These are phyloP conservation scores for Fusarium sp. DNA, from an alignment of 2,329 filamentous ascomycete species.

Conservation along the genomic window DNA sequence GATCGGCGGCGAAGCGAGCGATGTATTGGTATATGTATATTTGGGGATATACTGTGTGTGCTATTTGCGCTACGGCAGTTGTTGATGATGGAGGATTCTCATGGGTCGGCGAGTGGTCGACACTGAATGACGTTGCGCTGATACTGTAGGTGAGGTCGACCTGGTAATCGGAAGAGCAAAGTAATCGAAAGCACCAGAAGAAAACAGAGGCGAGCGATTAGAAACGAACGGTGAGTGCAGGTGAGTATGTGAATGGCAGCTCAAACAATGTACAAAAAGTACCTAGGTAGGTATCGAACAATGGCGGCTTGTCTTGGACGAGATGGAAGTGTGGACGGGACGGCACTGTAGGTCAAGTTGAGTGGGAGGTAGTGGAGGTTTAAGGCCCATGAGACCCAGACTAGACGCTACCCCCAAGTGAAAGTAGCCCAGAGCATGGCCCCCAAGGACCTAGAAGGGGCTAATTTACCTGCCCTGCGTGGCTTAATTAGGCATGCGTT, in stretches of 20 bases:
- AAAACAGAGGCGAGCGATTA: constrained; percentile 2
- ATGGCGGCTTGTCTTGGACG: constrained; percentile 21
- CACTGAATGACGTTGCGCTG: constrained; percentile 24
- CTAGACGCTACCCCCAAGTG: constrained; percentile 14
- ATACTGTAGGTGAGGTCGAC: background rate
- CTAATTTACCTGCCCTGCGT: constrained; percentile 44
- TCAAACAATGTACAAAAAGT: constrained; percentile 16
- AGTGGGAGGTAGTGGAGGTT: constrained; percentile 36
- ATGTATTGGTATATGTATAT: constrained; percentile 24
- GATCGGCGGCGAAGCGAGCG: constrained; percentile 21
- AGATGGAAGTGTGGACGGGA: constrained; percentile 5
- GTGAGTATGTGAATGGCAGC: constrained; percentile 17
- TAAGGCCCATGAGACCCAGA: constrained; percentile 24
- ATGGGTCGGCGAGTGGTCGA: constrained; percentile 36
- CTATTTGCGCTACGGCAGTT: constrained; percentile 25
- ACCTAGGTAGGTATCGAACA: background rate
- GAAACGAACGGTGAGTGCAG: constrained; percentile 17
- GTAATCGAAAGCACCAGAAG: background rate
- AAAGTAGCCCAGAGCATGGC: constrained; percentile 21
- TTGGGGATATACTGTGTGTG: background rate
- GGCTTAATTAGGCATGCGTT: constrained; percentile 36
- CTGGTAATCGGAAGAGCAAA: constrained; percentile 4
- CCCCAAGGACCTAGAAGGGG: constrained; percentile 41
- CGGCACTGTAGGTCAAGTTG: constrained; percentile 22
- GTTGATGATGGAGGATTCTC: constrained; percentile 31